A percentile compares a stretch with the other conserved stretches of the same genome.
Conservation (phyloP, 2,329 filamentous ascomycete genomes). For the Epicoccum nigrum region DNA sequence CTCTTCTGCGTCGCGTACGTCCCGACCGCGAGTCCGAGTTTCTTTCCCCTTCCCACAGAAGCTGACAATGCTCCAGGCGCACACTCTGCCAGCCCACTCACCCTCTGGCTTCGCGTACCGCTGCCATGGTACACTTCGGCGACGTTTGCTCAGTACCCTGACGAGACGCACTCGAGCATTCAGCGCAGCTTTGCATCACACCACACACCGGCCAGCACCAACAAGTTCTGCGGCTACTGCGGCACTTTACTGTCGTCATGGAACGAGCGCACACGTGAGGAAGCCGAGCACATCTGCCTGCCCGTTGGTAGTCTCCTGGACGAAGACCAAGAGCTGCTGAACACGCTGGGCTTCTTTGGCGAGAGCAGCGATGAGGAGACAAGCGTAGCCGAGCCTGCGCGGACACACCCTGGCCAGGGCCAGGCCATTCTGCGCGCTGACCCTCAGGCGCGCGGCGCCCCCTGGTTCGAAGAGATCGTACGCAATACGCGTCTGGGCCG, state of each 20-base stretch:
- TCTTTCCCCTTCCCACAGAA: not conserved
- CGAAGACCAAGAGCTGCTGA: constrained; percentile 73
- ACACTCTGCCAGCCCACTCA: constrained; percentile 73
- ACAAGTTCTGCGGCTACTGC: constrained; percentile 88
- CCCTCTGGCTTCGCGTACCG: constrained; percentile 83
- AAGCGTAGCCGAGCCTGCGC: constrained; percentile 25
- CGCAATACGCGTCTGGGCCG: constrained; percentile 75
- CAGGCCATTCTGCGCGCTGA: constrained; percentile 27
- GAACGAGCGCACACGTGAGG: constrained; percentile 73
- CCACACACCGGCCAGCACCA: constrained; percentile 53
- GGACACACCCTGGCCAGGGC: constrained; percentile 8
- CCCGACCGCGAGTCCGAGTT: not conserved
- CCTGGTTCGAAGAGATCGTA: constrained; percentile 86
- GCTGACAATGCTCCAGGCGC: constrained; percentile 53
- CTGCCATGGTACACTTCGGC: constrained; percentile 79
- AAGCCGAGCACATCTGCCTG: constrained; percentile 80
- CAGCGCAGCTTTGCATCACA: constrained; percentile 53
- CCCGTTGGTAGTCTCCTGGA: constrained; percentile 77
- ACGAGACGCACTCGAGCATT: constrained; percentile 65
- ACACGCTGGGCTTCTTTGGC: constrained; percentile 73
- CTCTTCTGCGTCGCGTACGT: constrained; percentile 73
- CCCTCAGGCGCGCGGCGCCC: constrained; percentile 62
- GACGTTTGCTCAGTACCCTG: constrained; percentile 76
- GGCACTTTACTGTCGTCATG: constrained; percentile 85
- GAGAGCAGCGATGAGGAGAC: constrained; percentile 38